These are phyloP conservation scores for Claviceps sp. DNA, from an alignment of 2,329 filamentous ascomycete genomes.

Conservation along the genomic window DNA sequence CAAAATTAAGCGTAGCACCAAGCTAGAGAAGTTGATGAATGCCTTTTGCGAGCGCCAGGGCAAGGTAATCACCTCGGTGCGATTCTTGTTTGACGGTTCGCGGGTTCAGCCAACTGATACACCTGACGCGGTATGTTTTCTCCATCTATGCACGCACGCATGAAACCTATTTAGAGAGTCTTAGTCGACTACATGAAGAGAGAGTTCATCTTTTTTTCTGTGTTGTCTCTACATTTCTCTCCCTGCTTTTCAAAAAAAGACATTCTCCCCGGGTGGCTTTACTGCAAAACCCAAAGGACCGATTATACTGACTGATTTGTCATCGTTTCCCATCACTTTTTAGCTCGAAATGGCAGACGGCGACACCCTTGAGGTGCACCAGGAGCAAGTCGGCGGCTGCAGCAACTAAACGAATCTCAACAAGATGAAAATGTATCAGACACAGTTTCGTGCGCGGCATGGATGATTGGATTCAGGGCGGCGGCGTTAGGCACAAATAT, in stretches of 20 bases:
- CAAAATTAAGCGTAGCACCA: conserved; percentile 96
- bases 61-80: conserved; percentile 70
- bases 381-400: conserved; percentile 85
- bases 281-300: not conserved
- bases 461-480: conserved; percentile 2
- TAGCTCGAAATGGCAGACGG: conserved; percentile 96
- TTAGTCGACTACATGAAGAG: too few relatives aligned
- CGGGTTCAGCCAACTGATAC: conserved; percentile 82
- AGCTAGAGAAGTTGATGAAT: conserved; percentile 95
- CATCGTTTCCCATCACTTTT: not conserved
- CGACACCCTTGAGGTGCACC: conserved; percentile 91
- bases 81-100: conserved; percentile 93
- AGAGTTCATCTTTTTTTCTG: not conserved
- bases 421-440: not conserved
- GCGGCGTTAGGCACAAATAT: conserved; percentile 5
- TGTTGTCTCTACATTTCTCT: not conserved
- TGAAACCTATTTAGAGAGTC: too few relatives aligned
- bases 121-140: conserved; percentile 67
- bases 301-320: not conserved
- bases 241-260: too few relatives aligned
- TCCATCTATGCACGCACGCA: not conserved
- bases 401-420: conserved; percentile 12
- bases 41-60: conserved; percentile 96
- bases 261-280: too few relatives aligned
- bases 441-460: not conserved